phyloP scores from a whole-genome alignment of 2,329 filamentous ascomycete species.

The Fusarium xylarioides region DNA sequence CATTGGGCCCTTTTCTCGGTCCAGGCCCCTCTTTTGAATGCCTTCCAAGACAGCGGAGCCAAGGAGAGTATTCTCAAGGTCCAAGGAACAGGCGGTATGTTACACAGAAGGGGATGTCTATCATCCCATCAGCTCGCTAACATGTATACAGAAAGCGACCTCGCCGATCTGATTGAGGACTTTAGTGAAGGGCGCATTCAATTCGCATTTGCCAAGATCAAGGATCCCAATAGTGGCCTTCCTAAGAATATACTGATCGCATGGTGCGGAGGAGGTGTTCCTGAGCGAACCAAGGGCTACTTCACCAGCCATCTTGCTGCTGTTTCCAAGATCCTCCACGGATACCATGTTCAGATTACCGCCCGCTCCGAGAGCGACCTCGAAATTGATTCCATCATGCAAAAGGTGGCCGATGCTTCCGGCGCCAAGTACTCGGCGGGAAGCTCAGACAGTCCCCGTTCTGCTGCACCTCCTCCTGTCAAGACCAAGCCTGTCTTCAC shows the following conservation, averaged over 20 bases:
- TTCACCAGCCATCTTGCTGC: constrained; percentile 94
- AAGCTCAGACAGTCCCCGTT: constrained; percentile 62
- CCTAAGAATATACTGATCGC: constrained; percentile 94
- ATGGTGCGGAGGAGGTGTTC: constrained; percentile 97
- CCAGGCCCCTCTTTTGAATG: constrained; percentile 88
- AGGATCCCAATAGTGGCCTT: constrained; percentile 87
- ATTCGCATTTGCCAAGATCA: constrained; percentile 96
- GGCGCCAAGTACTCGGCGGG: constrained; percentile 91
- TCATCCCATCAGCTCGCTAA: constrained; percentile 25
- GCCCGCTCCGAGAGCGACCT: constrained; percentile 91
- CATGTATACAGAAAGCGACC: constrained; percentile 77
- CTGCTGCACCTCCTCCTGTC: constrained; percentile 71
- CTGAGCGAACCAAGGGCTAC: constrained; percentile 98
- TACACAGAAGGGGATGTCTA: background rate
- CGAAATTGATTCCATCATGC: constrained; percentile 85
- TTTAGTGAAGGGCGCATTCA: constrained; percentile 97
- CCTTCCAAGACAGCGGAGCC: constrained; percentile 84
- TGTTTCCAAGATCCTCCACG: constrained; percentile 91
- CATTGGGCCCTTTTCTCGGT: constrained; percentile 97
- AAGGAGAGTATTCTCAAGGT: constrained; percentile 98
- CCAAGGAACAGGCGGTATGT: constrained; percentile 83
- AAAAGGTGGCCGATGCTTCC: constrained; percentile 94
- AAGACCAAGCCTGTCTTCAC: constrained; percentile 93
- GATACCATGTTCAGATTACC: constrained; percentile 97
- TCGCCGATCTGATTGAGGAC: constrained; percentile 89